phyloP scores from a whole-genome alignment of 75 land plant genomes.

The Ceratopteris richardii region DNA sequence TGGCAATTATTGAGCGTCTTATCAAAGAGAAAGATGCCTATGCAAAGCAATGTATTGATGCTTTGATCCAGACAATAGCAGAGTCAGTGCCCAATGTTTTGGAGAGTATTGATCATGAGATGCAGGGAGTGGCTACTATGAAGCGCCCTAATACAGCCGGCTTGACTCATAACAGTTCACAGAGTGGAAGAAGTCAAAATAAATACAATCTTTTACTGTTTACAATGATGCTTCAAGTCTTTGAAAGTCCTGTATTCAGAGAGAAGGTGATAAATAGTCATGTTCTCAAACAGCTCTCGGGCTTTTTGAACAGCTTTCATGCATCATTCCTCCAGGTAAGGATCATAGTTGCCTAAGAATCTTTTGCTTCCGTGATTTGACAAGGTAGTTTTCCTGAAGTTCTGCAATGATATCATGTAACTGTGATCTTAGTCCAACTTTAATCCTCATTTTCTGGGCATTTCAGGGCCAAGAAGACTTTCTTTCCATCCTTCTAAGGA shows the following conservation, averaged over 20 bases:
- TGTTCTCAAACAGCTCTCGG: conserved; percentile 62
- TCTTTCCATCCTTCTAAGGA: conserved; percentile 70
- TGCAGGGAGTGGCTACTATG: conserved; percentile 62
- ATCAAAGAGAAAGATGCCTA: conserved; percentile 78
- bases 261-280: conserved; percentile 42
- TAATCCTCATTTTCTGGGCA: too few species aligned
- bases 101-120: conserved; percentile 70
- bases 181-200: conserved; percentile 34
- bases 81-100: conserved; percentile 60
- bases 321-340: conserved; percentile 67
- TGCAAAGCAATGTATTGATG: conserved; percentile 69
- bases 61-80: conserved; percentile 56
- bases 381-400: too few species aligned
- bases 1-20: conserved; percentile 72
- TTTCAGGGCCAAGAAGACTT: conserved; percentile 98
- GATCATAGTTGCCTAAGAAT: neutral
- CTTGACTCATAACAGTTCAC: conserved; percentile 15
- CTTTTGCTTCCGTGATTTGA: too few species aligned
- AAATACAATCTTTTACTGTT: conserved; percentile 60
- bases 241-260: conserved; percentile 71
- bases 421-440: too few species aligned
- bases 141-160: conserved; percentile 54
- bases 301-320: conserved; percentile 57
- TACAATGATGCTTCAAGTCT: conserved; percentile 78
- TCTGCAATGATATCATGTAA: too few species aligned